Base-by-base conservation (phyloP, 2,329 filamentous ascomycete genomes). In the Verticillium dahliae region DNA sequence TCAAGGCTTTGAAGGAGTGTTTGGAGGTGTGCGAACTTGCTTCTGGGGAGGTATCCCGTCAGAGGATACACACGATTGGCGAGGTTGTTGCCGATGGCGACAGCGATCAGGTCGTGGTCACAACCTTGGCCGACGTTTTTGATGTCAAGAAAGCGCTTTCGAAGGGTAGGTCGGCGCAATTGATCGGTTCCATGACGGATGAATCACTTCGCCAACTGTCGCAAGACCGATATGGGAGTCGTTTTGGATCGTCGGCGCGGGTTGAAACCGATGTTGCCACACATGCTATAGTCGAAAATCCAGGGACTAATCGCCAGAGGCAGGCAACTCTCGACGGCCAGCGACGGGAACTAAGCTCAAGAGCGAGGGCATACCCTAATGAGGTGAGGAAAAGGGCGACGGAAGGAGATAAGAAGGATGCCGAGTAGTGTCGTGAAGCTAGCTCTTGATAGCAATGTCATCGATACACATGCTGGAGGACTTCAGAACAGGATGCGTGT, bases 51-150 rank as follows among this genome's bases (percentile, higher is more conserved):
- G 67, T 71, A 61, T 67, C 70, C 3, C 60, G 64, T 58, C 71
- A 71, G 61, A 76, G 72, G 61, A 67, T 72, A 60, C 71, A 72
- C 64, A 74, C 61, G 55, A 63, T 77, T 61, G 73, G 73, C 13
- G 74, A 77, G 66, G 68, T 70, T 7, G 62, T 74, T 69, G 73
- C 72, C 56, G 72, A 77, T 54, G 69, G 69, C 2, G 69, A 76
- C 59, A 74, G 73, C 64, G 72, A 76, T 67, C 73, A 77, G 68
- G 69, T 77, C 35, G 72, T 78, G 61, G 69, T 78, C 61, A 77
- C 70, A 61, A 77, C 75, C 63, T 65, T 76, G 62, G 74, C 74
- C 45, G 75, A 77, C 70, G 68, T 78, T 59, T 78, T 79, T 61
- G 69, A 77, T 64, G 67, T 78, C 59, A 71, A 67, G 62, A 76